Percentiles rank a stretch among this genome's conserved stretches.
Evolutionary conservation across 192 early-diverging fungal species (phyloP).

Genomic region (Blastocladiella britannica): DNA sequence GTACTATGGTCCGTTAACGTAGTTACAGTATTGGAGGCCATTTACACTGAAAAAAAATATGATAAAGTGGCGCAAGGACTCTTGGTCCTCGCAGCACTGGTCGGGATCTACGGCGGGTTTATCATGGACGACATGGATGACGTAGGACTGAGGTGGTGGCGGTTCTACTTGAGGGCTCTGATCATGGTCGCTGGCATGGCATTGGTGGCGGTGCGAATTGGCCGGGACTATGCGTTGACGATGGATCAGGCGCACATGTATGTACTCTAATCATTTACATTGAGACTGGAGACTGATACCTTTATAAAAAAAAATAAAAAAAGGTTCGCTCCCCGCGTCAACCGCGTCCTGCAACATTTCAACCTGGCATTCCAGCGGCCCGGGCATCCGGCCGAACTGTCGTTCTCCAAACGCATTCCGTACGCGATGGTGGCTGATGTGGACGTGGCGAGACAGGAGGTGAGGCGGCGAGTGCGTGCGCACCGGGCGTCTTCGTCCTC

Average conservation of each 20-base stretch:
- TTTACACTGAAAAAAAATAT: too few relatives aligned
- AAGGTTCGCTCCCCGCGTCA: background rate
- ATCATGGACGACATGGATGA: background rate
- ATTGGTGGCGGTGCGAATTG: background rate
- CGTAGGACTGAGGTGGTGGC: too few relatives aligned
- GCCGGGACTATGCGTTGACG: background rate
- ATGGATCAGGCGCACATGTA: background rate
- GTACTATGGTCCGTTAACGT: background rate
- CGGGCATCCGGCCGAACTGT: background rate
- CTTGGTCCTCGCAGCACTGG: background rate
- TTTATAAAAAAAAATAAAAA: too few relatives aligned
- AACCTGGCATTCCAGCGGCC: background rate
- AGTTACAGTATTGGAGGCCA: too few relatives aligned
- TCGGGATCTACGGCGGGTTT: background rate
- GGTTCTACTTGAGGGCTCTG: background rate
- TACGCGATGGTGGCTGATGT: background rate
- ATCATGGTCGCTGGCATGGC: background rate
- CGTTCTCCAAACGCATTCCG: background rate
- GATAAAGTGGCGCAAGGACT: background rate
- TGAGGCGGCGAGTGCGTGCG: too few relatives aligned
- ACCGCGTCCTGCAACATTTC: background rate
- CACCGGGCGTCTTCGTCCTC: too few relatives aligned
- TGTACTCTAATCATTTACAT: background rate
- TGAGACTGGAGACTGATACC: too few relatives aligned
- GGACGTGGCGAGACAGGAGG: background rate